Conservation (phyloP, 73 alveolate species). For the Tetrahymena elliotti region DNA sequence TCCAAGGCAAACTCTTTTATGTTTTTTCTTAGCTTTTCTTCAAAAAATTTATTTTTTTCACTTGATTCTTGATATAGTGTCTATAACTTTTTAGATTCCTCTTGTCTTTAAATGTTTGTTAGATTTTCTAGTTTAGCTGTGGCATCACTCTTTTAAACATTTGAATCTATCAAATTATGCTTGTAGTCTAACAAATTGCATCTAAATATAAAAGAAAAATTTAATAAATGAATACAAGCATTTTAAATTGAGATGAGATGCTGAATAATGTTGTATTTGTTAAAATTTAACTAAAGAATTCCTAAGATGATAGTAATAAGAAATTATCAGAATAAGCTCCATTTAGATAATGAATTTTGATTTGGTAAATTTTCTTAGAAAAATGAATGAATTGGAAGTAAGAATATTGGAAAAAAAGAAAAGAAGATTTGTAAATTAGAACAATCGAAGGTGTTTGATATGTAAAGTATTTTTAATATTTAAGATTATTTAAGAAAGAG, state of each 20-base stretch:
- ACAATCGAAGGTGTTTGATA: not conserved
- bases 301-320: not conserved
- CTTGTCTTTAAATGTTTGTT: not conserved
- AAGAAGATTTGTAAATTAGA: not conserved
- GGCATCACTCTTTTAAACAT: not conserved
- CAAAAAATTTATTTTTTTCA: constrained; percentile 13
- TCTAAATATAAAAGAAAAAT: not conserved
- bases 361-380: not conserved
- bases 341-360: not conserved
- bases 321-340: not conserved
- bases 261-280: too few relatives aligned
- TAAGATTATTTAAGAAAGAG: not conserved
- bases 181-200: not conserved
- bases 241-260: too few relatives aligned
- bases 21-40: constrained; percentile 1
- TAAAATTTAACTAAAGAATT: too few relatives aligned
- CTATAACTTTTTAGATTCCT: constrained; percentile 32
- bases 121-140: not conserved
- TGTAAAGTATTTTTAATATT: not conserved
- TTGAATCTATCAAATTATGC: not conserved
- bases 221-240: not conserved
- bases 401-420: not conserved
- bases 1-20: constrained; percentile 18
- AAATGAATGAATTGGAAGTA: not conserved
- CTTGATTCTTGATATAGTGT: constrained; percentile 32